Evolutionary conservation across 306 rosid genomes (phyloP).

Genomic region (Bauhinia variegata): DNA sequence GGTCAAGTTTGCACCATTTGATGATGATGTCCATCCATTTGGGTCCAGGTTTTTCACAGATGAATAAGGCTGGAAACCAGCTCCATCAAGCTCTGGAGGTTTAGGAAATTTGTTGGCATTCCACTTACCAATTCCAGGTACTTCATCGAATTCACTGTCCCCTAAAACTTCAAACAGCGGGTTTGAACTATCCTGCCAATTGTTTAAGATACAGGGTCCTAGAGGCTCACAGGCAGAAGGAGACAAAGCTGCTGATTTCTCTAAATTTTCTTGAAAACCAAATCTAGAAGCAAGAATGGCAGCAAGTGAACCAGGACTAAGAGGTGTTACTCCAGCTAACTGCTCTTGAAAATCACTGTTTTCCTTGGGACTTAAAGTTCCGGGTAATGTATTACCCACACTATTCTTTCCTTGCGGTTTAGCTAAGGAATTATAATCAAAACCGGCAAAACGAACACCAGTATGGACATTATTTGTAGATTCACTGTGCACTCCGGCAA

Average conservation of each 20-base stretch:
- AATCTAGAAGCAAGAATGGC: conserved; percentile 48
- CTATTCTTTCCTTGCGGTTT: conserved; percentile 41
- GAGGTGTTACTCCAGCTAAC: conserved; percentile 38
- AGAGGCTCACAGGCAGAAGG: conserved; percentile 40
- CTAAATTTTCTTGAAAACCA: conserved; percentile 52
- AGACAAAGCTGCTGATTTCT: conserved; percentile 43
- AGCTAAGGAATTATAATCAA: conserved; percentile 38
- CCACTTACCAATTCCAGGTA: conserved; percentile 40
- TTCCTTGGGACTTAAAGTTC: conserved; percentile 36
- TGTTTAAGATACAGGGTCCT: conserved; percentile 40
- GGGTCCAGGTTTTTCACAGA: conserved; percentile 47
- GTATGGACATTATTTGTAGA: conserved; percentile 29
- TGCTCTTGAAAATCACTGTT: conserved; percentile 49
- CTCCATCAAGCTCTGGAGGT: conserved; percentile 35
- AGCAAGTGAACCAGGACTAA: conserved; percentile 49
- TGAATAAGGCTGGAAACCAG: conserved; percentile 41
- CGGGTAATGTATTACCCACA: conserved; percentile 40
- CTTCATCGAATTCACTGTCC: conserved; percentile 45
- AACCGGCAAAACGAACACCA: conserved; percentile 34
- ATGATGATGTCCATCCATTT: conserved; percentile 58
- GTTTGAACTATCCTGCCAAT: conserved; percentile 46
- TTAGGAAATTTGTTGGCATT: conserved; percentile 37
- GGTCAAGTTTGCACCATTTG: conserved; percentile 46
- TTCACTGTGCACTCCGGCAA: conserved; percentile 44
- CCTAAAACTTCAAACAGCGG: conserved; percentile 31